Percentiles rank a stretch among this genome's conserved stretches.
These are phyloP conservation scores for Hypoxylon lienhwacheense DNA, from an alignment of 495 filamentous ascomycete species.

Conservation along the genomic window DNA sequence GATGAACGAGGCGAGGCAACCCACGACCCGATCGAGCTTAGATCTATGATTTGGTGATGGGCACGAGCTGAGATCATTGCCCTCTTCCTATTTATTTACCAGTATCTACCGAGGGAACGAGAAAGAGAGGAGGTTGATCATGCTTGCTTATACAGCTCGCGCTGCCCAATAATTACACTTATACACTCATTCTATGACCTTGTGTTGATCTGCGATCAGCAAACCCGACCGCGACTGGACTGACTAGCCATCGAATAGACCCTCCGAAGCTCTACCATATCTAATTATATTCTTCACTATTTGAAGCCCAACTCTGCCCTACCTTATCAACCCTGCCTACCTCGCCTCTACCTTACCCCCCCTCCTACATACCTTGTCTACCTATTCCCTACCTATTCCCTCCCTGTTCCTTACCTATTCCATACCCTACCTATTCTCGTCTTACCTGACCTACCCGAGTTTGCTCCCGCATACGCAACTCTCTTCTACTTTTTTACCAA, in stretches of 20 bases:
- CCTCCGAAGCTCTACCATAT: conserved; percentile 23
- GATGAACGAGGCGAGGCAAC: conserved; percentile 19
- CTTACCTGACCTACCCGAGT: conserved; percentile 24
- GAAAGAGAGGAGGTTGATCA: not conserved
- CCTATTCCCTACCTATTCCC: conserved; percentile 13
- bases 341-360: conserved; percentile 4
- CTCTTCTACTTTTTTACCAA: conserved; percentile 5
- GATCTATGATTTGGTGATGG: conserved; percentile 9
- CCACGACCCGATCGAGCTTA: not conserved
- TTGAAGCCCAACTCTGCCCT: conserved; percentile 36
- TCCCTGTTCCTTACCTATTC: conserved; percentile 9
- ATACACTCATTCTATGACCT: conserved; percentile 11
- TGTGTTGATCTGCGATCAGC: conserved; percentile 33
- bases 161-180: conserved; percentile 30
- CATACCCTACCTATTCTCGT: conserved; percentile 16
- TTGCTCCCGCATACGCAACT: conserved; percentile 1
- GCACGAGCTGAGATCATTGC: conserved; percentile 22
- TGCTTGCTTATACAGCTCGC: conserved; percentile 26
- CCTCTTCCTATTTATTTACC: conserved; percentile 8
- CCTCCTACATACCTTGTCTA: conserved; percentile 1
- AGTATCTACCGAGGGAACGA: conserved; percentile 22
- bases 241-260: conserved; percentile 21
- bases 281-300: conserved; percentile 35
- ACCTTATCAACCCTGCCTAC: conserved; percentile 20
- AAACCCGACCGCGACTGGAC: conserved; percentile 23